Base-by-base conservation (phyloP, 2,329 filamentous ascomycete genomes). In the Fusarium sp. region DNA sequence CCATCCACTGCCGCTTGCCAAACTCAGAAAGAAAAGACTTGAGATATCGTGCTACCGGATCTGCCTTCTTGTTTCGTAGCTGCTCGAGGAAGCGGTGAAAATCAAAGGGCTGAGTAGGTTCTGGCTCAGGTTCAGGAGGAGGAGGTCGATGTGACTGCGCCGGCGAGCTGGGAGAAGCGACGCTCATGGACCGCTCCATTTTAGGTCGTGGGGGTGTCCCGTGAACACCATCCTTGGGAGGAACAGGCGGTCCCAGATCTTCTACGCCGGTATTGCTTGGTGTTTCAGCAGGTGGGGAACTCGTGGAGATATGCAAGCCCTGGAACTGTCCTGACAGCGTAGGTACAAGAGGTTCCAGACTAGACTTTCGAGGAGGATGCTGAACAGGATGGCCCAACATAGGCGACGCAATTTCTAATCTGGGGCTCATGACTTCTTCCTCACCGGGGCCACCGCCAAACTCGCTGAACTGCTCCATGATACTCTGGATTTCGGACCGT, bases 1-100 rank as follows among this genome's bases (percentile, higher is more conserved):
- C 96, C 93, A 97, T 97, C 96, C 96, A 99, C 80, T 98, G 96
- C 72, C 95, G 93, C 83, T 98, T 99, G 36, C 90, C 93, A 80
- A 99, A 99, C 79, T 99, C 97, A 49, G 90, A 90, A 31, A 99
- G 83, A 75, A 99, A 99, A 0, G 96, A 98, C 69, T 97, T 93
- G 45, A 99, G 86, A 76, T 98, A 99, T 69, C 95, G 92, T 7
- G 97, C 97, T 3, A 99, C 95, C 1, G 97, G 96, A 75, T 99
- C 97, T n/a, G 96, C 97, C 60, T 97, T 97, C 71, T 95, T 93
- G 81, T 99, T 96, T 63, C 96, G 91, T 33, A 99, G 85, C 80
- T 99, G 96, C 78, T 98, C 96, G 46, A 99, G 84, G 77, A 99
- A 99, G 17, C 96, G 90, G 80, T 99, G 96, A 74, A 99, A 99